Percentiles rank a stretch among this genome's conserved stretches.
Conservation (phyloP, 106 monocot genomes). For the Phalaenopsis equestris region DNA sequence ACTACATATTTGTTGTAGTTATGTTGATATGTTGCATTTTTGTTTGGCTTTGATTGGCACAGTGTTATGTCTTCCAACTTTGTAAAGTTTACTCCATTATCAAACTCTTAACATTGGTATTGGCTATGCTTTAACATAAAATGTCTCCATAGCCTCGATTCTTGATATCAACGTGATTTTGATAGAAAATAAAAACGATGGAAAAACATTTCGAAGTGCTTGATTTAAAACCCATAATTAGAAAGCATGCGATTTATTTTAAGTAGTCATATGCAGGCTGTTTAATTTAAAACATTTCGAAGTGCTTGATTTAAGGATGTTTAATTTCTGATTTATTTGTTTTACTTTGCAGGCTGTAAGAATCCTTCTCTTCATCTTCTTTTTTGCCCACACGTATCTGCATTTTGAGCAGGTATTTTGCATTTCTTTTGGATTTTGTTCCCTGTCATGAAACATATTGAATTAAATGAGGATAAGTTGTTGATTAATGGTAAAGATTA, state of each 20-base stretch:
- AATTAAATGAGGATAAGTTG: not conserved
- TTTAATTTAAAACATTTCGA: too few relatives aligned
- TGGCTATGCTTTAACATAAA: not conserved
- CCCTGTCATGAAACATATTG: not conserved
- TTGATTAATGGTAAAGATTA: not conserved
- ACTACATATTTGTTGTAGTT: constrained; percentile 1
- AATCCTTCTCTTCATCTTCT: constrained; percentile 18
- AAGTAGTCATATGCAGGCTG: too few relatives aligned
- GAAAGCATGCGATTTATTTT: not conserved
- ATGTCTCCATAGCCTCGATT: not conserved
- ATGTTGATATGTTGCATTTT: not conserved
- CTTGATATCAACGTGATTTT: not conserved
- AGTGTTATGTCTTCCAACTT: not conserved
- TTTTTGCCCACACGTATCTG: constrained; percentile 18
- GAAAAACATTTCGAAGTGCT: not conserved
- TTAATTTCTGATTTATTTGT: not conserved
- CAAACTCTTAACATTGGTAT: not conserved
- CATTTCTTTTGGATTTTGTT: not conserved
- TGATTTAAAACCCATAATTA: not conserved
- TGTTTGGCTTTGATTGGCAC: not conserved
- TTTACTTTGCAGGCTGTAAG: constrained; percentile 15
- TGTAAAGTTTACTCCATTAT: not conserved
- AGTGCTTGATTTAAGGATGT: not conserved
- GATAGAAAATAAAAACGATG: not conserved
- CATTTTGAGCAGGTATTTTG: constrained; percentile 26